Evolutionary conservation across 306 rosid species (phyloP), one percentile per base, ranked within the genome.

Genomic region (Amphicarpaea edgeworthii): DNA sequence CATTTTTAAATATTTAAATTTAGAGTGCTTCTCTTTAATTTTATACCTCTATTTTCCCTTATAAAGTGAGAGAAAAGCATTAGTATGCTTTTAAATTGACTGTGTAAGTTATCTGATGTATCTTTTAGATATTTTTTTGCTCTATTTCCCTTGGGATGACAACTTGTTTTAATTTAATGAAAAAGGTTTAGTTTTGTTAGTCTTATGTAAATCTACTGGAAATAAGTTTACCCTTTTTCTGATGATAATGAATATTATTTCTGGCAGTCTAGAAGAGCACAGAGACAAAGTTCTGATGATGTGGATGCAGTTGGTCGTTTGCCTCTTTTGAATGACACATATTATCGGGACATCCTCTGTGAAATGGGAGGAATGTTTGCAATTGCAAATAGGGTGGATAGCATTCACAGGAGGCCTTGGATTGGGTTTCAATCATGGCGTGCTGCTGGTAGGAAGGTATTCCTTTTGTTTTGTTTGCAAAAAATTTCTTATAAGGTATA

Each of bases 341-440:
- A 84, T 84, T 90, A 85, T 72, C 87, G 82, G 55, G 86, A 92
- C 75, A 79, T 87, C 82, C 93, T 95, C 23, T 92, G 99, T 82
- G 97, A 95, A 87, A 87, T 90, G 82, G 97, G 96, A 70, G 99
- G 99, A 83, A 86, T 95, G 93, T 95, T 90, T 73, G 90, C 99
- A 71, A 90, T 90, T 84, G 97, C 97, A 73, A 89, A 92, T 70
- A 89, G 63, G 83, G 91, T 95, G 70, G 97, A 95, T 81, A 80
- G 69, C 81, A 73, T 95, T 84, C 99, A 95, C 78, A 75, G 81
- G 82, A 86, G 97, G 83, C 97, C 98, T 76, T 95, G 99, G 99
- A 90, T 95, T 79, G 99, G 99, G 82, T 95, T 95, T 80, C 97
- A 92, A 70, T 92, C 99, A 79, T 95, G 99, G 99, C 99, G 77